Conservation (phyloP, 768 basidiomycete genomes). For the Vishniacozyma victoriae region DNA sequence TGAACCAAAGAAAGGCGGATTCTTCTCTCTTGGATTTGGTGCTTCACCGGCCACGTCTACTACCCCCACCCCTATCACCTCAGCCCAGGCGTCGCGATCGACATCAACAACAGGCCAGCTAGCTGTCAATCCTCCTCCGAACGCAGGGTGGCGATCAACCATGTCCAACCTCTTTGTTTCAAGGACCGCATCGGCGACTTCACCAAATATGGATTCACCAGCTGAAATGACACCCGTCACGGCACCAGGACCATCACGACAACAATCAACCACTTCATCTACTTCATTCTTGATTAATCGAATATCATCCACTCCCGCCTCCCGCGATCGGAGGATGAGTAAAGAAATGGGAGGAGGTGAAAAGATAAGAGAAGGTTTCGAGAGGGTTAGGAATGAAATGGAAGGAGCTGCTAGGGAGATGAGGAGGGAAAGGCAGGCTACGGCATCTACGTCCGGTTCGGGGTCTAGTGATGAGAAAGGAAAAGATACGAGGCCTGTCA, state of each 20-base stretch:
- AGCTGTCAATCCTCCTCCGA: slow-evolving; percentile 3
- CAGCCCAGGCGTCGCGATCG: slow-evolving; percentile 2
- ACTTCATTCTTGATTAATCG: slow-evolving; percentile 23
- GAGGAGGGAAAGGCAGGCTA: slow-evolving; percentile 24
- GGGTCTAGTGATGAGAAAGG: slow-evolving; percentile 4
- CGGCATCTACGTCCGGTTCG: background rate
- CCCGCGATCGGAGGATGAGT: slow-evolving; percentile 31
- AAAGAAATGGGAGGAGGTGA: slow-evolving; percentile 32
- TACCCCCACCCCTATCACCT: background rate
- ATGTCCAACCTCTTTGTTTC: slow-evolving; percentile 18
- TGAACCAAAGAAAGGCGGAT: slow-evolving; percentile 8
- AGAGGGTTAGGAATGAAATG: slow-evolving; percentile 40
- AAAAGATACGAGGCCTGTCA: no score
- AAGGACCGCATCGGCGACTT: slow-evolving; percentile 5
- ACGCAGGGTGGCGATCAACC: slow-evolving; percentile 21
- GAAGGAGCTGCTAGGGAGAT: slow-evolving; percentile 40
- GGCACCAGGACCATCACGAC: slow-evolving; percentile 1
- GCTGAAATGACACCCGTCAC: background rate
- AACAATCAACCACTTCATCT: slow-evolving; percentile 14
- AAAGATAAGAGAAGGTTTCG: slow-evolving; percentile 36
- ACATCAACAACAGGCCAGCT: slow-evolving; percentile 3
- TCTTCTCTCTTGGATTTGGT: slow-evolving; percentile 31
- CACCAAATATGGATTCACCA: background rate
- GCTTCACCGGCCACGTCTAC: slow-evolving; percentile 2
- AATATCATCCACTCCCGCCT: slow-evolving; percentile 23